These are phyloP conservation scores for Setaria viridis DNA, from an alignment of 202 grass and related monocot genomes.

Conservation along the genomic window DNA sequence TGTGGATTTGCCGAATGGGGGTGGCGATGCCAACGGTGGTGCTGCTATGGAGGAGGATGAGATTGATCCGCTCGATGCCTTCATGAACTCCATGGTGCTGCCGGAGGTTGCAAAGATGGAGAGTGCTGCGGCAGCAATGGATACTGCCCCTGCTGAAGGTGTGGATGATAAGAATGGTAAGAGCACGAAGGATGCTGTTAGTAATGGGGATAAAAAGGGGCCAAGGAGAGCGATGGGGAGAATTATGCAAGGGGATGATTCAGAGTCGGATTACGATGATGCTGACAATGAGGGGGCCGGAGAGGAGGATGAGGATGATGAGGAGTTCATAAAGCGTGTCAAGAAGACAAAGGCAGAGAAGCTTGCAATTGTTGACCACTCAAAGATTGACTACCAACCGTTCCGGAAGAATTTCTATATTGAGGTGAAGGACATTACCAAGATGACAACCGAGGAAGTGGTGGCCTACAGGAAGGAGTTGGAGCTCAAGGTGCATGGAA, in stretches of 20 bases:
- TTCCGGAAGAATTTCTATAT: conserved; percentile 98
- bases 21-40: conserved; percentile 28
- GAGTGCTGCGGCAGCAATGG: conserved; percentile 40
- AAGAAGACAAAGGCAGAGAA: conserved; percentile 98
- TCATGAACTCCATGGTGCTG: conserved; percentile 94
- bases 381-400: conserved; percentile 81
- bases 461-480: conserved; percentile 72
- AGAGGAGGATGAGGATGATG: conserved; percentile 82
- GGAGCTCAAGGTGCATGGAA: conserved; percentile 95
- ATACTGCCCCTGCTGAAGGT: conserved; percentile 27
- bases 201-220: conserved; percentile 54
- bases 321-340: conserved; percentile 92
- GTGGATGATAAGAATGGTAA: conserved; percentile 50
- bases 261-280: conserved; percentile 63
- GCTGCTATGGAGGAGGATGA: conserved; percentile 72
- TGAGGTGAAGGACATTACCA: conserved; percentile 87
- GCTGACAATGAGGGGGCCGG: conserved; percentile 53
- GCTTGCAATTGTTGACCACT: conserved; percentile 90
- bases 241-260: conserved; percentile 85
- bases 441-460: conserved; percentile 80
- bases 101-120: conserved; percentile 88
- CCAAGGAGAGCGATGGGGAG: conserved; percentile 63
- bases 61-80: conserved; percentile 87
- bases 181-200: conserved; percentile 40
- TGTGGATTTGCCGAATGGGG: conserved; percentile 55